Evolutionary conservation across 257 asterid genomes (phyloP).

Genomic region (Jaltomata sinuosa): DNA sequence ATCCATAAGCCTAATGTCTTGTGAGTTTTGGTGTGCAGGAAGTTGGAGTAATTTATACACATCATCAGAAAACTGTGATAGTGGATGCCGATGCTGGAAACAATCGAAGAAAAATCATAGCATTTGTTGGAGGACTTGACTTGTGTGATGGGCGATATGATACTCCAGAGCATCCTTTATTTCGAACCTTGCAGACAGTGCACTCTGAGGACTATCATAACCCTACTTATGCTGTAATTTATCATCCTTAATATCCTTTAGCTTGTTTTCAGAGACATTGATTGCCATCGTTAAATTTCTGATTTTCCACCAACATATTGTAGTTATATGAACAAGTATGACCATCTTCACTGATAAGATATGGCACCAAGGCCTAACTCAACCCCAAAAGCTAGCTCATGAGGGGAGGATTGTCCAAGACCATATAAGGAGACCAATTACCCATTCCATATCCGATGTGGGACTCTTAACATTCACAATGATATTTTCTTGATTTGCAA

Average conservation of each 20-base stretch:
- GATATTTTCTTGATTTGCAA: neutral
- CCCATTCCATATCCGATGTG: no score
- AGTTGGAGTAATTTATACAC: constrained; percentile 90
- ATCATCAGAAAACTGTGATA: constrained; percentile 94
- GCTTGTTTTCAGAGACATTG: neutral
- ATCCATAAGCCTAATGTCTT: neutral
- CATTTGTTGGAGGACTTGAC: constrained; percentile 95
- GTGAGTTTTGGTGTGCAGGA: constrained; percentile 43
- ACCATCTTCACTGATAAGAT: no score
- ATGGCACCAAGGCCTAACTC: no score
- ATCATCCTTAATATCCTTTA: constrained; percentile 1
- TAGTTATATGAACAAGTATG: neutral
- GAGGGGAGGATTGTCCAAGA: no score
- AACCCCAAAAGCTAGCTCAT: no score
- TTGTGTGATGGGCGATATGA: constrained; percentile 95
- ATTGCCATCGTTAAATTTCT: neutral
- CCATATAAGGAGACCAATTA: no score
- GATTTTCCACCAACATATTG: neutral
- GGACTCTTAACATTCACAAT: no score
- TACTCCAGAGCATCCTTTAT: constrained; percentile 69
- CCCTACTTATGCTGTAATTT: constrained; percentile 72
- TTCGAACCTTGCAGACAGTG: constrained; percentile 55
- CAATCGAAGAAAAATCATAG: constrained; percentile 56
- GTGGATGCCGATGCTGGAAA: constrained; percentile 96
- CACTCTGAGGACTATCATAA: constrained; percentile 93